Base-by-base conservation (phyloP, 2,329 filamentous ascomycete species). In the Colletotrichum tropicicola region DNA sequence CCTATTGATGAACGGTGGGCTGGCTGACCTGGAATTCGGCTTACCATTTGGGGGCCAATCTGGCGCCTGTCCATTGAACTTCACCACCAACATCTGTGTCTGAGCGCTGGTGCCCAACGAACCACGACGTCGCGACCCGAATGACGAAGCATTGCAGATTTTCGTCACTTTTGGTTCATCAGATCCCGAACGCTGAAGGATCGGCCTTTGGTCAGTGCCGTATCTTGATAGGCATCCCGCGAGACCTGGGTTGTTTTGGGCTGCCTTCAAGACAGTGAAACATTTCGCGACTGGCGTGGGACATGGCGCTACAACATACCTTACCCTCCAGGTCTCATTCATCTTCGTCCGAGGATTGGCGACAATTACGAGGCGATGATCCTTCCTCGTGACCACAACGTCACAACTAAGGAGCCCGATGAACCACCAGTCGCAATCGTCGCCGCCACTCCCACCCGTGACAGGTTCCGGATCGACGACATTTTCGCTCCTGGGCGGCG, bases 61-160 rank as follows among this genome's bases (percentile, higher is more conserved):
- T 43, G 57, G 12, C 21, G 19, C 25, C 21, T 32, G 19, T 47
- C 43, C 19, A 32, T 28, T n/a, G 44, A 35, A 37, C 28, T 27
- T 55, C 44, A 47, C 60, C n/a, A 44, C 32, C 49, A 37, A 21
- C n/a, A 12, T 17, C 19, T 28, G 23, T 12, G 48, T 41, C 49
- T 51, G 57, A 61, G 48, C 61, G 44, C 57, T 61, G 57, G 19
- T 55, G 57, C 57, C 56, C 57, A 54, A 65, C 27, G 57, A 39
- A 61, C 44, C 37, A 55, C 56, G 21, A 27, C 17, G 25, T 54
- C 10, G n/a, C 30, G 23, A 49, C 43, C 43, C 37, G 12, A 55
- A 55, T 44, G 43, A 61, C 49, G 35, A 49, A 61, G 57, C 23
- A 27, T 32, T 21, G 35, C 15, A 48, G 30, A n/a, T 47, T 52